Evolutionary conservation across 1,284 basidiomycete genomes (phyloP), one percentile per base, ranked within the genome.

Genomic region (Ceratobasidium sp.): DNA sequence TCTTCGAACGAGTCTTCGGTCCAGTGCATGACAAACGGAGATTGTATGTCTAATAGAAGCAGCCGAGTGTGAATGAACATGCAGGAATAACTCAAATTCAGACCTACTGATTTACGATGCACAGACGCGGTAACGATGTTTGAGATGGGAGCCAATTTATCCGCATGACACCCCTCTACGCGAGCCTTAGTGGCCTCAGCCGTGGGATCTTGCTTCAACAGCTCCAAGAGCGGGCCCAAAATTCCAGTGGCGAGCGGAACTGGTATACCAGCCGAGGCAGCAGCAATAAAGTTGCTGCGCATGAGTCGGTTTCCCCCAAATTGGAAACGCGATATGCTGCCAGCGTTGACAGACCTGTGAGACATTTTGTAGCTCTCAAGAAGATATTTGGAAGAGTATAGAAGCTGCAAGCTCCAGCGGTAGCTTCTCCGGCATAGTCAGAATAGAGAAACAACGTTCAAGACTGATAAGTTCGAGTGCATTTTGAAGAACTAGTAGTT

Each of bases 161-260:
- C 79, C 26, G 85, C 82, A 8, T 86, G 84, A 78, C 85, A 82
- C 77, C 86, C 86, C 80, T 89, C 88, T 69, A 85, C 84, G 8
- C 85, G 77, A 13, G 87, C 61, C 31, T 77, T 80, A 1, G 47
- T 79, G 76, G 10, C 61, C 13, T 20, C 47, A 15, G 73, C 75
- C 20, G 47, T 66, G 11, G 54, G 78, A 31, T 58, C 23, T 13
- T 67, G n/a, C 17, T n/a, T 23, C n/a, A 56, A 11, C 53, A 56
- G 28, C 3, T 56, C 53, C 2, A 26, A 2, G 8, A 20, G n/a
- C 8, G 53, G 31, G 8, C 7, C 39, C 5, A 42, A 60, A 11
- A 73, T 37, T 8, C 28, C 23, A 20, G 13, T 28, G 23, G 65
- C 39, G 7, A 65, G 60, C 35, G 45, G 4, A n/a, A 64, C 11